Conservation (phyloP, 176 grass and related monocot genomes). For the Leersia perrieri region DNA sequence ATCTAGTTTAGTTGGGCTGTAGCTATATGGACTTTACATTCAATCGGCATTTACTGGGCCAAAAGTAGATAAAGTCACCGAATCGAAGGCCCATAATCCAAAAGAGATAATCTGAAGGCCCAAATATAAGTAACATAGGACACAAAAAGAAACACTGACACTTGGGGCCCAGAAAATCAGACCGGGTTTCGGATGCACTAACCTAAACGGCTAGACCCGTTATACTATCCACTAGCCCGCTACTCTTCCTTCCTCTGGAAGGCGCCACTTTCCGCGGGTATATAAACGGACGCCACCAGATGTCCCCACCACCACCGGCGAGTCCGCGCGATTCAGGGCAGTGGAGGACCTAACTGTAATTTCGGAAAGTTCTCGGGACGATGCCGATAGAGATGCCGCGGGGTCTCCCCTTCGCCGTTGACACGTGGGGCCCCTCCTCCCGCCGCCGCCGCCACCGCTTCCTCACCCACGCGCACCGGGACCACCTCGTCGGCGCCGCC, state of each 20-base stretch:
- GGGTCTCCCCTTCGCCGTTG: constrained; percentile 77
- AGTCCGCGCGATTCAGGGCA: neutral
- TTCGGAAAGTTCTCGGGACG: neutral
- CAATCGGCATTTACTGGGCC: neutral
- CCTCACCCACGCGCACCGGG: constrained; percentile 75
- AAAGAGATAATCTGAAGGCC: too few relatives aligned
- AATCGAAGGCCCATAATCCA: neutral
- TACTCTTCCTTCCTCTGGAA: constrained; percentile 33
- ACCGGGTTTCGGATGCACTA: neutral
- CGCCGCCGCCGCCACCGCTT: constrained; percentile 58
- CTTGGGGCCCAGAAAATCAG: neutral
- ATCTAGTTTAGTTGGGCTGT: neutral
- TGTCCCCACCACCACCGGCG: neutral
- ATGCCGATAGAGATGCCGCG: constrained; percentile 96
- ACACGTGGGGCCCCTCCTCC: constrained; percentile 65
- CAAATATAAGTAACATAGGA: neutral
- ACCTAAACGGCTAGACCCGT: neutral
- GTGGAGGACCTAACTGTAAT: neutral
- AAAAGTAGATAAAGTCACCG: neutral
- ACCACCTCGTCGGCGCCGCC: constrained; percentile 55
- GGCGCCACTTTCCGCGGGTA: neutral
- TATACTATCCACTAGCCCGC: neutral
- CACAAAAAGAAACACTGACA: neutral
- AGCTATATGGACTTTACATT: neutral
- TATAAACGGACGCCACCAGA: neutral